These are phyloP conservation scores for Fonsecaea pugnacius DNA, from an alignment of 2,329 filamentous ascomycete species.

Conservation along the genomic window DNA sequence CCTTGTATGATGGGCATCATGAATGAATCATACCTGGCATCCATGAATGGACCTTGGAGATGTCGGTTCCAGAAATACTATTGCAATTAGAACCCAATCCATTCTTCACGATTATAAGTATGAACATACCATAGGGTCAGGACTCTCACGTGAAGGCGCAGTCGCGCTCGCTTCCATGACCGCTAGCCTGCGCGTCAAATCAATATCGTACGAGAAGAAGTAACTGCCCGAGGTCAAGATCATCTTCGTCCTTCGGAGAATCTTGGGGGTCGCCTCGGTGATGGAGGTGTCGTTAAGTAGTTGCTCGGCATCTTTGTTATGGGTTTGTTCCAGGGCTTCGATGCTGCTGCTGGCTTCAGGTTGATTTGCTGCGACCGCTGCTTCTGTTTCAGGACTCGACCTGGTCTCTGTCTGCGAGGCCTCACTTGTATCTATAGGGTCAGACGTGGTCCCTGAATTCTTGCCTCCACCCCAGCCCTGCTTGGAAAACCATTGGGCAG, in stretches of 20 bases:
- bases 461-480: conserved; percentile 65
- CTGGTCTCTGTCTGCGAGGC: not conserved
- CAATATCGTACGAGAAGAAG: conserved; percentile 93
- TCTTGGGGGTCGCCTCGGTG: conserved; percentile 73
- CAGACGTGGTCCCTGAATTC: not conserved
- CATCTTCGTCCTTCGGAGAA: conserved; percentile 80
- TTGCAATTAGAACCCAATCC: conserved; percentile 12
- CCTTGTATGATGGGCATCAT: conserved; percentile 87
- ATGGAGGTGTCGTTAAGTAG: conserved; percentile 39
- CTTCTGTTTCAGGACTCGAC: conserved; percentile 8
- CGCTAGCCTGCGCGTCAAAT: conserved; percentile 72
- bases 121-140: conserved; percentile 29
- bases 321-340: conserved; percentile 10
- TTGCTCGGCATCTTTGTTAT: conserved; percentile 14
- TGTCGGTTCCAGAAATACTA: conserved; percentile 90
- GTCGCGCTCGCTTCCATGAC: conserved; percentile 20
- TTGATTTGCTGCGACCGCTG: conserved; percentile 22
- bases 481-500: conserved; percentile 86
- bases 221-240: conserved; percentile 86
- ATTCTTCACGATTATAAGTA: not conserved
- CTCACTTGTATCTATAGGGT: not conserved
- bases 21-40: conserved; percentile 71
- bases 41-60: conserved; percentile 73
- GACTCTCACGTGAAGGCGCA: conserved; percentile 23
- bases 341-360: conserved; percentile 5